phyloP scores from a whole-genome alignment of 805 yeast genomes.

The Clavispora santaluciae region DNA sequence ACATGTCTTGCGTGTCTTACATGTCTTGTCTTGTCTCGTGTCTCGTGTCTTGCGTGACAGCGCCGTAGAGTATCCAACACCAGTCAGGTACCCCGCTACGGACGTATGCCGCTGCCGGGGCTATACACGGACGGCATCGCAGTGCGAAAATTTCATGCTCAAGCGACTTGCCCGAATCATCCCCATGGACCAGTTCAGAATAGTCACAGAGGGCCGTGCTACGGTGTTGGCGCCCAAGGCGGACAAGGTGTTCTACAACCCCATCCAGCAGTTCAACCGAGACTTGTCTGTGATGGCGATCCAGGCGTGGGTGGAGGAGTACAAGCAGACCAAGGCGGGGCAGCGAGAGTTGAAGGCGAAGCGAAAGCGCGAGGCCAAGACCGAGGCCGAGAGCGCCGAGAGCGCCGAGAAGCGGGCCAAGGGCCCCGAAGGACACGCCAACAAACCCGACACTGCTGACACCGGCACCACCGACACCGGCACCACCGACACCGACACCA shows the following conservation, averaged over 20 bases:
- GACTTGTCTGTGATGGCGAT: conserved; percentile 84
- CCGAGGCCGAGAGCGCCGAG: neutral
- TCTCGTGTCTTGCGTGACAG: too few relatives aligned
- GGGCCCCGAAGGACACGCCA: neutral
- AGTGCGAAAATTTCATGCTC: conserved; percentile 1
- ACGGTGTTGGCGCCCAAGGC: conserved; percentile 75
- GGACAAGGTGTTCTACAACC: conserved; percentile 87
- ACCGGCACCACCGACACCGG: neutral
- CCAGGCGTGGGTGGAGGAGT: conserved; percentile 75
- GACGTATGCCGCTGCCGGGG: too few relatives aligned
- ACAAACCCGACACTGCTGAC: neutral
- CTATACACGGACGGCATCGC: conserved; percentile 1
- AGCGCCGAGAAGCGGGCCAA: neutral
- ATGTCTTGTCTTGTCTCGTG: too few relatives aligned
- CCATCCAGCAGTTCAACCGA: conserved; percentile 93
- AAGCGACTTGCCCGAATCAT: conserved; percentile 1
- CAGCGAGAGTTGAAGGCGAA: conserved; percentile 19
- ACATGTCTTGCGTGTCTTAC: too few relatives aligned
- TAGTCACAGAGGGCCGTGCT: conserved; percentile 74
- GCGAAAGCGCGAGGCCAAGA: conserved; percentile 17
- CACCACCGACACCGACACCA: neutral
- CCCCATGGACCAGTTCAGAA: conserved; percentile 23
- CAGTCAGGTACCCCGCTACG: too few relatives aligned
- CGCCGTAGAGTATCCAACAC: too few relatives aligned
- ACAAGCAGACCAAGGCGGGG: conserved; percentile 33